Base-by-base conservation (phyloP, 352 stramenopile genomes). In the Globisporangium radiosum region DNA sequence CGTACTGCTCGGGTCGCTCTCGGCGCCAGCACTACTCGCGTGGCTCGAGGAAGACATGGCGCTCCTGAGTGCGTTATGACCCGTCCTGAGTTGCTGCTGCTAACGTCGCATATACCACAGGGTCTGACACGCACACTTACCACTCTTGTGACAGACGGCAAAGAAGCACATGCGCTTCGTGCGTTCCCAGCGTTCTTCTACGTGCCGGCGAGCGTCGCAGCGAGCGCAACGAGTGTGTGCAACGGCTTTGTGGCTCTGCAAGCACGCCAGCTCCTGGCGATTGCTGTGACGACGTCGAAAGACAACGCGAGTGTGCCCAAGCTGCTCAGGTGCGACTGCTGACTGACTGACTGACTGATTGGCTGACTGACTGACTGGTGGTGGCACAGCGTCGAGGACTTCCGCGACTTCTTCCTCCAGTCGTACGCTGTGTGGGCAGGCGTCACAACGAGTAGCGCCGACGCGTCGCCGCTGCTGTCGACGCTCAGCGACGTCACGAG, bases 31-130 rank as follows among this genome's bases (percentile, higher is more conserved):
- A 43, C 51, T 84, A 10, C 59, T 90, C 15, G 47, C 68, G 40
- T 90, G 81, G 78, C 59, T 88, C 10, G 62, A 80, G 3, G 63
- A 83, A n/a, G 76, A 88, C 42, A 49, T 87, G 25, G 71, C 74
- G 15, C 54, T 88, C 2, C 58, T 88, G 52, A 85, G 78, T 88
- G 68, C 58, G 76, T 65, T 44, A 13, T 44, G 40, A 14, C 1
- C 1, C 40, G 7, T 44, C 40, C 39, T 5, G 19, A 51, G 19
- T 56, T 10, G 19, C 48, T 43, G 39, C 17, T 25, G 49, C 43
- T 7, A 13, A 19, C n/a, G 54, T 33, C 25, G 25, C 25, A 33
- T 33, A 33, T 2, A 33, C 25, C 25, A 33, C 25, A 33, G 25
- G 25, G 25, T 33, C 45, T 38, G 52, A 37, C 69, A 56, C 68